phyloP scores from a whole-genome alignment of 148 eudicot genomes.

The Dysphania ambrosioides region DNA sequence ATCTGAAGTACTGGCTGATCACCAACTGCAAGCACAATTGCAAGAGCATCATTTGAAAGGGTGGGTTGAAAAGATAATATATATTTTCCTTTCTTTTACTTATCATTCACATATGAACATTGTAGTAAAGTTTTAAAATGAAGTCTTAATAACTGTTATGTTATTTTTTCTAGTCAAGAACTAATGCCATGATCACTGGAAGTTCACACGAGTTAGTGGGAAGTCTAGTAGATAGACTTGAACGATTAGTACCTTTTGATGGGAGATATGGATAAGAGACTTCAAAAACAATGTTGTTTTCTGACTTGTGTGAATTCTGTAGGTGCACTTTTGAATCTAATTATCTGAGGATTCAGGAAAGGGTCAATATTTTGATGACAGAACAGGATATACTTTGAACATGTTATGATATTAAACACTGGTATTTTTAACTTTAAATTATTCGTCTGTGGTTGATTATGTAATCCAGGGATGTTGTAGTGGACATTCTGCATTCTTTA shows the following conservation, averaged over 20 bases:
- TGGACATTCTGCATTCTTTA: background rate
- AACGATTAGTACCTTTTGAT: background rate
- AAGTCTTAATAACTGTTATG: background rate
- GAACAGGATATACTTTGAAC: background rate
- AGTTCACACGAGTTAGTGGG: background rate
- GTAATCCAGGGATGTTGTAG: no score
- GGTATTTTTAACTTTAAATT: background rate
- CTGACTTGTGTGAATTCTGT: background rate
- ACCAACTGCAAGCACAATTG: conserved; percentile 92
- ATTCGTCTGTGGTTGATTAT: no score
- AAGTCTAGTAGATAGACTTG: background rate
- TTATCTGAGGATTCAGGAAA: background rate
- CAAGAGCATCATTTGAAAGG: conserved; percentile 96
- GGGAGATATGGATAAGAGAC: background rate
- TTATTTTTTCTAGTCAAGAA: background rate
- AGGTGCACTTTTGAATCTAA: background rate
- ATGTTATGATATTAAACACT: background rate
- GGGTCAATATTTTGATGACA: background rate
- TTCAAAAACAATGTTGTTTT: background rate
- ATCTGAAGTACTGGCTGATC: conserved; percentile 95
- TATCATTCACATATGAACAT: background rate
- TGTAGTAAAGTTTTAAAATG: background rate
- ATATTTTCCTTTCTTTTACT: background rate
- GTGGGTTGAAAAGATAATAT: conserved; percentile 40
- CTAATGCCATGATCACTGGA: background rate